Conservation (phyloP, 202 grass and related monocot genomes). For the Setaria italica region DNA sequence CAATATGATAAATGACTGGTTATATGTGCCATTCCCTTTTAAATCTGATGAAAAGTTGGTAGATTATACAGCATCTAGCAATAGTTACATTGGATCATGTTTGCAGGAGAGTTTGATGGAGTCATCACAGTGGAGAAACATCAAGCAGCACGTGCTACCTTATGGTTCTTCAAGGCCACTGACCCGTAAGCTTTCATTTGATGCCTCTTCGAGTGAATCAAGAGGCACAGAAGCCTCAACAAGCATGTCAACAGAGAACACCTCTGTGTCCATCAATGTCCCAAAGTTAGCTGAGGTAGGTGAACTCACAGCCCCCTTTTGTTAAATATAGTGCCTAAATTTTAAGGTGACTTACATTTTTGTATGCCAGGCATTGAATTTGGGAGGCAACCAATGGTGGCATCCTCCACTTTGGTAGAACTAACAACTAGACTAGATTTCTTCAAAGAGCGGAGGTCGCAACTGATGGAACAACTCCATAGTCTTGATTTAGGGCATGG, state of each 20-base stretch:
- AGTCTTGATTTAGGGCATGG: slow-evolving; percentile 95
- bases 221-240: slow-evolving; percentile 76
- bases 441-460: slow-evolving; percentile 95
- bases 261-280: slow-evolving; percentile 56
- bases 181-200: slow-evolving; percentile 78
- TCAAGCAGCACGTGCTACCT: slow-evolving; percentile 83
- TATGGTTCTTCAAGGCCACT: slow-evolving; percentile 80
- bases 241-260: slow-evolving; percentile 66
- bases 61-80: neutral
- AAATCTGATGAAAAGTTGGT: slow-evolving; percentile 11
- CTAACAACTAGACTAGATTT: slow-evolving; percentile 98
- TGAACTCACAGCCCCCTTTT: slow-evolving; percentile 20
- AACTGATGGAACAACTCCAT: slow-evolving; percentile 98
- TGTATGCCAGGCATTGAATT: slow-evolving; percentile 60
- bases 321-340: slow-evolving; percentile 32
- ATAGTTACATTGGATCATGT: slow-evolving; percentile 35
- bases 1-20: slow-evolving; percentile 5
- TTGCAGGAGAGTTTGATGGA: slow-evolving; percentile 71
- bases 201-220: slow-evolving; percentile 71
- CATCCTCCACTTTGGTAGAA: slow-evolving; percentile 94
- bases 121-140: slow-evolving; percentile 81
- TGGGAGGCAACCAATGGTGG: slow-evolving; percentile 73
- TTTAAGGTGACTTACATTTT: slow-evolving; percentile 31
- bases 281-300: slow-evolving; percentile 80
- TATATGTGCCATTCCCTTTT: neutral